Evolutionary conservation across 345 rosid genomes (phyloP).

Genomic region (Pelargonium nanum): DNA sequence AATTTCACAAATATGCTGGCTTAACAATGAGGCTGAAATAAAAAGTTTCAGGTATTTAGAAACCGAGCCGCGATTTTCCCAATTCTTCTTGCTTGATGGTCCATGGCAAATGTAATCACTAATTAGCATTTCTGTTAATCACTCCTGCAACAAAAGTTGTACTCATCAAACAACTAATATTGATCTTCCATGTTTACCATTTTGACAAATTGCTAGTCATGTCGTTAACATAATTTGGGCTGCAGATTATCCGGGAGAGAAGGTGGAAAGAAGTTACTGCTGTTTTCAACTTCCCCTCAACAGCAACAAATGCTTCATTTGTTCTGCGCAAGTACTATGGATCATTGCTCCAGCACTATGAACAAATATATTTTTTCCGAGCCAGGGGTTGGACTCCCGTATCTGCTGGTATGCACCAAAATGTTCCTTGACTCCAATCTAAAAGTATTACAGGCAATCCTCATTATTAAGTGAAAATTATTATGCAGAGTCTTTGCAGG

Average conservation of each 20-base stretch:
- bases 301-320: constrained; percentile 93
- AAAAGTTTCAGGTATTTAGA: too few species aligned
- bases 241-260: constrained; percentile 66
- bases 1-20: too few species aligned
- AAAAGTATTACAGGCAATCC: neutral
- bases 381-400: constrained; percentile 37
- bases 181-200: neutral
- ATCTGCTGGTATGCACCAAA: constrained; percentile 35
- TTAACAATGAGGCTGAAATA: too few species aligned
- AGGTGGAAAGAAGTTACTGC: constrained; percentile 98
- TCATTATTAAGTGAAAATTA: neutral
- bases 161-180: neutral
- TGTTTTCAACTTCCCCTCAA: constrained; percentile 88
- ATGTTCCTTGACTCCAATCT: neutral
- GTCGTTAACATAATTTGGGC: constrained; percentile 5
- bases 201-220: neutral
- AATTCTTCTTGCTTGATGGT: too few species aligned
- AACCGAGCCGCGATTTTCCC: too few species aligned
- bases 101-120: too few species aligned
- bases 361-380: constrained; percentile 67
- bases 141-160: too few species aligned
- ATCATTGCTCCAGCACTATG: constrained; percentile 71
- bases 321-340: constrained; percentile 84
- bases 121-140: too few species aligned
- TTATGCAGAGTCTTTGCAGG: constrained; percentile 43